phyloP scores from a whole-genome alignment of 352 stramenopile genomes.

The Discostella stelligera region DNA sequence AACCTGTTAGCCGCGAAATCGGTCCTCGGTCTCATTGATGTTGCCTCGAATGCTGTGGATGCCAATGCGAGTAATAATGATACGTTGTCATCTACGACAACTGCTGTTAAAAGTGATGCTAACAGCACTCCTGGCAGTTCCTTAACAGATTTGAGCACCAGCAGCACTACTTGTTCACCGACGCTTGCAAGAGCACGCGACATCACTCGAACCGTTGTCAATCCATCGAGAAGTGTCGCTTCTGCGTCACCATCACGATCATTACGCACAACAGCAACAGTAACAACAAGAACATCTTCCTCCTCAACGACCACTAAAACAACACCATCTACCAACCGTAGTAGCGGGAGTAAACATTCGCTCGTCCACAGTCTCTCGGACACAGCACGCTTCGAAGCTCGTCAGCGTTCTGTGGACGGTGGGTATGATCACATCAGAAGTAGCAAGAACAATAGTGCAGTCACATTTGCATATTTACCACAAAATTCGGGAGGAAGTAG shows the following conservation, averaged over 20 bases:
- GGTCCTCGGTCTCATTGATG: constrained; percentile 21
- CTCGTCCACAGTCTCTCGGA: constrained; percentile 16
- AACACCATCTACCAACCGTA: background rate
- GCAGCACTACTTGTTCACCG: background rate
- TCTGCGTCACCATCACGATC: background rate
- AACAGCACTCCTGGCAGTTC: background rate
- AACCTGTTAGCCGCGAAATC: constrained; percentile 42
- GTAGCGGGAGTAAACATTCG: constrained; percentile 17
- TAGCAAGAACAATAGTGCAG: background rate
- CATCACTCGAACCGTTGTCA: background rate
- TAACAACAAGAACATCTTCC: background rate
- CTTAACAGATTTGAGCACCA: background rate
- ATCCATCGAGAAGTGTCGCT: background rate
- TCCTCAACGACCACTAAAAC: background rate
- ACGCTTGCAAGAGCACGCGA: background rate
- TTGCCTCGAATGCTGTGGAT: background rate
- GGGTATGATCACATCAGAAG: background rate
- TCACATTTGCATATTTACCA: background rate
- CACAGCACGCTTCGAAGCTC: constrained; percentile 12
- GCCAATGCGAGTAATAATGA: background rate
- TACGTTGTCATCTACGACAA: background rate
- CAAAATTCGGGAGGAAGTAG: background rate
- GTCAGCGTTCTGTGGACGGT: background rate
- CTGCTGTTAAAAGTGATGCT: background rate
- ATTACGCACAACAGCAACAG: background rate